These are phyloP conservation scores for Solanum infundibuliforme DNA, from an alignment of 257 asterid species.

Conservation along the genomic window DNA sequence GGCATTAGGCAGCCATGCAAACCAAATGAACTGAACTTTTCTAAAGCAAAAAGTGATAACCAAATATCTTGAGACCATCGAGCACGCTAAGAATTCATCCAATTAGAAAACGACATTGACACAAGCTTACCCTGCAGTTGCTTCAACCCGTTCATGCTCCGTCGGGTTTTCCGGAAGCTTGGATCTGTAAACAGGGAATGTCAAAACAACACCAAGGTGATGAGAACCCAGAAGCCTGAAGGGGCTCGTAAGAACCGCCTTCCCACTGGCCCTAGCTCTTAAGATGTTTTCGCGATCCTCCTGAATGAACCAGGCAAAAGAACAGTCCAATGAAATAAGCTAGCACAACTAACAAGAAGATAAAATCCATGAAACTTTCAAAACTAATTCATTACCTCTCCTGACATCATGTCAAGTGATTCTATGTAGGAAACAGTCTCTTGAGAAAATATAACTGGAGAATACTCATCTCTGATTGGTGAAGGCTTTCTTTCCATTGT, in stretches of 20 bases:
- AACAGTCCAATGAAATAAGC: not conserved
- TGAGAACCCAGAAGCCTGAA: conserved; percentile 69
- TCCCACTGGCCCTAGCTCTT: conserved; percentile 86
- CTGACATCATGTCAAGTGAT: conserved; percentile 96
- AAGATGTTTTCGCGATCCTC: conserved; percentile 91
- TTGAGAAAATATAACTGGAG: conserved; percentile 84
- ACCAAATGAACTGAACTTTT: not conserved
- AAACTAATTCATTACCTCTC: conserved; percentile 48
- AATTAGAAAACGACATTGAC: not conserved
- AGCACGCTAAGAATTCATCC: not conserved
- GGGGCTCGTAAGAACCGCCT: conserved; percentile 91
- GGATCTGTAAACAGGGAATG: conserved; percentile 77
- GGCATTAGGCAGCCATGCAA: not conserved
- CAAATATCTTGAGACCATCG: not conserved
- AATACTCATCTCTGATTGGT: conserved; percentile 75
- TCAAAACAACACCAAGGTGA: conserved; percentile 89
- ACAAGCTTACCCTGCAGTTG: conserved; percentile 71
- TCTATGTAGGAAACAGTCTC: conserved; percentile 82
- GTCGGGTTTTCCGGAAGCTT: conserved; percentile 59
- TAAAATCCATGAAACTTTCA: not conserved
- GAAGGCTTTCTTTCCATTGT: conserved; percentile 85
- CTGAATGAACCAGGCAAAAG: conserved; percentile 23
- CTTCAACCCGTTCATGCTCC: conserved; percentile 50
- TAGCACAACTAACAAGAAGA: not conserved
- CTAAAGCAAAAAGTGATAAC: not conserved